Evolutionary conservation across 2,329 filamentous ascomycete genomes (phyloP).

Genomic region (Cercospora canescens): DNA sequence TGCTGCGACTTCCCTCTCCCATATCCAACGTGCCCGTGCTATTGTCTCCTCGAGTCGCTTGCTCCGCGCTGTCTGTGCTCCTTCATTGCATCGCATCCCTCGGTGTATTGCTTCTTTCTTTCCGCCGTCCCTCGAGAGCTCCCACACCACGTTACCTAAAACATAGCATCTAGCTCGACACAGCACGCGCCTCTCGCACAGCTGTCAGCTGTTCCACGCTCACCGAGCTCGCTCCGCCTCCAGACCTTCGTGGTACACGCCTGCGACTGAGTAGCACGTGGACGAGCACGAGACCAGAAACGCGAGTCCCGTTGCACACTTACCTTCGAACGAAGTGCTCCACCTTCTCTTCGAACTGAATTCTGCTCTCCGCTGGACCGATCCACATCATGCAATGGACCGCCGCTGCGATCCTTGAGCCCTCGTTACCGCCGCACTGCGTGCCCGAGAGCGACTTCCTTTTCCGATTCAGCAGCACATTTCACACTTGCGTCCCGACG

Average conservation of each 20-base stretch:
- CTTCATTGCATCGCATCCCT: neutral
- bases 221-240: neutral
- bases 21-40: neutral
- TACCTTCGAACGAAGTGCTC: slow-evolving; percentile 3
- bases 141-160: slow-evolving; percentile 6
- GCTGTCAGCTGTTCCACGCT: neutral
- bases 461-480: slow-evolving; percentile 56
- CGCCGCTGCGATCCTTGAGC: slow-evolving; percentile 28
- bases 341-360: slow-evolving; percentile 10
- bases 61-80: neutral
- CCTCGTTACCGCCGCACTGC: slow-evolving; percentile 58
- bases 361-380: neutral
- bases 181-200: neutral
- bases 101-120: neutral
- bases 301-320: neutral
- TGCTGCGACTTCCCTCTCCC: neutral
- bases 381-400: slow-evolving; percentile 32
- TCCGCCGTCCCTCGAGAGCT: neutral
- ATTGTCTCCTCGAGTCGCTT: neutral
- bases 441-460: slow-evolving; percentile 61
- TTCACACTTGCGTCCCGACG: slow-evolving; percentile 65
- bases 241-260: neutral
- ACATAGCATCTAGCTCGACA: slow-evolving; percentile 1
- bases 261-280: slow-evolving; percentile 20
- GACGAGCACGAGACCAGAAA: slow-evolving; percentile 25